These are phyloP conservation scores for Pseudoturritis turrita DNA, from an alignment of 345 rosid species.

Conservation along the genomic window DNA sequence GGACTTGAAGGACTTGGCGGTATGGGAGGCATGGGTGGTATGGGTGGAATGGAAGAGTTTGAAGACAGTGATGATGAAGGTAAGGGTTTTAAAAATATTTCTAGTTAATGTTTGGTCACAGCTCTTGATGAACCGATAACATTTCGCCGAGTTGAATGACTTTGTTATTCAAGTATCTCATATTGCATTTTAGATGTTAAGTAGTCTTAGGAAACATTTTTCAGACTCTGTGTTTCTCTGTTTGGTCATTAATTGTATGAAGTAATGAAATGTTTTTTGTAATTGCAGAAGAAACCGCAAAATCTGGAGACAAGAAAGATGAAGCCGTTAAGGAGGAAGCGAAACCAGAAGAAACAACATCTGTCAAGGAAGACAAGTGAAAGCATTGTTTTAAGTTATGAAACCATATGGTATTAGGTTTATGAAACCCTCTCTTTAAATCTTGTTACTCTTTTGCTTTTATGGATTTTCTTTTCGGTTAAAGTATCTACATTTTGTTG, in stretches of 20 bases:
- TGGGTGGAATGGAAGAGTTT: conserved; percentile 56
- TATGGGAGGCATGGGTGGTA: conserved; percentile 35
- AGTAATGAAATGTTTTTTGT: background rate
- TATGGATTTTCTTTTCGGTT: conserved; percentile 6
- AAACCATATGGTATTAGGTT: conserved; percentile 13
- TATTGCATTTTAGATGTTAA: background rate
- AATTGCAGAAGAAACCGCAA: conserved; percentile 17
- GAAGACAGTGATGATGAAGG: conserved; percentile 95
- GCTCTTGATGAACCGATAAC: background rate
- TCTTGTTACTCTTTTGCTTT: conserved; percentile 9
- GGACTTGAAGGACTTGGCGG: conserved; percentile 26
- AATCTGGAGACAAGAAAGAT: conserved; percentile 19
- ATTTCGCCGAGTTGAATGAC: background rate
- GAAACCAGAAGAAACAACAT: conserved; percentile 15
- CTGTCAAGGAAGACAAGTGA: conserved; percentile 29
- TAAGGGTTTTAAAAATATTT: conserved; percentile 19
- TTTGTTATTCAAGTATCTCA: background rate
- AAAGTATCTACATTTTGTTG: background rate
- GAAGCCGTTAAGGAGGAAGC: conserved; percentile 9
- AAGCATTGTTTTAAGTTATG: background rate
- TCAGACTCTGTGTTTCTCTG: background rate
- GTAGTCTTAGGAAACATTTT: background rate
- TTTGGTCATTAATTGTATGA: background rate
- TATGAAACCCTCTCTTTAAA: conserved; percentile 14
- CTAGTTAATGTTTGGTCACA: conserved; percentile 1